Conservation (phyloP, 805 yeast species). For the Starmerella asiatica region DNA sequence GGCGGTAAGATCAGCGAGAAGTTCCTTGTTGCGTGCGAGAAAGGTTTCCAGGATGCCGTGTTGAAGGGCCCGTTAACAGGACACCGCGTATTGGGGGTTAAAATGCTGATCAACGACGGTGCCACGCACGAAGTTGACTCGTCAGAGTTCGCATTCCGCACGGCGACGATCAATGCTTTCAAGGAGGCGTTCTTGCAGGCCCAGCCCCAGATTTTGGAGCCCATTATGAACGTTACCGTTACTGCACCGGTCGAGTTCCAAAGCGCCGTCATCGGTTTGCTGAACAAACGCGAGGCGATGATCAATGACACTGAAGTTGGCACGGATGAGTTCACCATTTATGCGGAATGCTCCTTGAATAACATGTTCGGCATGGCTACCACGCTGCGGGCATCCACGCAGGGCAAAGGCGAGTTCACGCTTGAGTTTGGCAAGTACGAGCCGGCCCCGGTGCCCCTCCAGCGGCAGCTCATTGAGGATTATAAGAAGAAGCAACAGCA, state of each 20-base stretch:
- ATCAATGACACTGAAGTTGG: conserved; percentile 90
- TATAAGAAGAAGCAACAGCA: conserved; percentile 46
- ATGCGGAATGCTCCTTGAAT: conserved; percentile 93
- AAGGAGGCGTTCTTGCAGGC: conserved; percentile 76
- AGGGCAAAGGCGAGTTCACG: conserved; percentile 97
- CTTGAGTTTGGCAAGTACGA: conserved; percentile 87
- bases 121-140: conserved; percentile 95
- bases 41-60: conserved; percentile 88
- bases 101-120: conserved; percentile 94
- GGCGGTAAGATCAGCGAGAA: conserved; percentile 97
- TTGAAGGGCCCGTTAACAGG: conserved; percentile 96
- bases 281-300: conserved; percentile 84
- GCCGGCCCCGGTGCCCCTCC: conserved; percentile 81
- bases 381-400: conserved; percentile 86
- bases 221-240: conserved; percentile 85
- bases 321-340: conserved; percentile 82
- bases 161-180: conserved; percentile 87
- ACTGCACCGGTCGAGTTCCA: conserved; percentile 96
- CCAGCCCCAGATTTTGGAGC: conserved; percentile 82
- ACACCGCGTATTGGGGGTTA: conserved; percentile 81
- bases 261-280: conserved; percentile 76
- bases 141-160: conserved; percentile 84
- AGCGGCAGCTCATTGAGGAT: conserved; percentile 78
- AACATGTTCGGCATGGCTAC: conserved; percentile 95
- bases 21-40: conserved; percentile 81